Conservation (phyloP, 176 grass and related monocot genomes). For the Triticum monococcum region DNA sequence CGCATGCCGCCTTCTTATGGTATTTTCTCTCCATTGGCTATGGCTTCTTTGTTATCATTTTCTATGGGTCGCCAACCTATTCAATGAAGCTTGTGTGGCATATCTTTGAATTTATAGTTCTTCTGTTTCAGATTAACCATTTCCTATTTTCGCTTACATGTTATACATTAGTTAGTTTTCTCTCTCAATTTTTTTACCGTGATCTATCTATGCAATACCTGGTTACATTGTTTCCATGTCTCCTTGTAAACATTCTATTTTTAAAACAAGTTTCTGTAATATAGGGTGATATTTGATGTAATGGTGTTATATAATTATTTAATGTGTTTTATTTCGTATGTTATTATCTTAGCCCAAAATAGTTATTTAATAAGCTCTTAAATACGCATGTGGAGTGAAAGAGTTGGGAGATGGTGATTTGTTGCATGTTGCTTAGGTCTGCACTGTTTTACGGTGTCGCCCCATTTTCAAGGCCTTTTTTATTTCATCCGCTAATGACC, state of each 20-base stretch:
- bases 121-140: neutral
- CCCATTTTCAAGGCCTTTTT: neutral
- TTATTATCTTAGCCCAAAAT: neutral
- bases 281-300: neutral
- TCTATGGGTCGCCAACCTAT: neutral
- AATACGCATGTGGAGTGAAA: neutral
- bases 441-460: neutral
- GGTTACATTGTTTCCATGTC: neutral
- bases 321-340: neutral
- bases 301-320: neutral
- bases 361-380: constrained; percentile 6
- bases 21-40: constrained; percentile 20
- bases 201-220: neutral
- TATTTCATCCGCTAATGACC: neutral
- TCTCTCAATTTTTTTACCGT: neutral
- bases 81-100: neutral
- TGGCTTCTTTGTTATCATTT: neutral
- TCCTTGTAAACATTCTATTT: neutral
- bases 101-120: constrained; percentile 10
- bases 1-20: neutral
- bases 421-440: constrained; percentile 17
- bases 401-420: neutral
- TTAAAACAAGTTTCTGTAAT: neutral
- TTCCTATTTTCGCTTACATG: neutral
- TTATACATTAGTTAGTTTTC: neutral